phyloP scores from a whole-genome alignment of 495 filamentous ascomycete species.

The Ramalina intermedia region DNA sequence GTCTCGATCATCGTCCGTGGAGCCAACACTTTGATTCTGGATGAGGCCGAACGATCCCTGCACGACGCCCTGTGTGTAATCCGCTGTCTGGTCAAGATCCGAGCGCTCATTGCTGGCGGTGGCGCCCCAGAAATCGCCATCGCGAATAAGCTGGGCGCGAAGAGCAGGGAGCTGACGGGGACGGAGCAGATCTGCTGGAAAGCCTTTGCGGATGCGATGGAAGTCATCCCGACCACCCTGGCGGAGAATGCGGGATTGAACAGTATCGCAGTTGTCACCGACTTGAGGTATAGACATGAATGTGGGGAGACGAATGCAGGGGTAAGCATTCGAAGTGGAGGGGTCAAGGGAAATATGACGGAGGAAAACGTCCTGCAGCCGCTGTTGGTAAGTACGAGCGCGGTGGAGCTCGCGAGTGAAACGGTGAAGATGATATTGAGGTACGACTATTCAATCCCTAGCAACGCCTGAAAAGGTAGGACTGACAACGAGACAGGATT shows the following conservation, averaged over 20 bases:
- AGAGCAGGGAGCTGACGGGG: conserved; percentile 67
- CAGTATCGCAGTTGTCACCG: conserved; percentile 97
- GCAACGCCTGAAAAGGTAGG: not conserved
- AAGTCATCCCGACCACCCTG: conserved; percentile 91
- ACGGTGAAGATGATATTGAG: conserved; percentile 96
- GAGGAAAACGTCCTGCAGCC: conserved; percentile 98
- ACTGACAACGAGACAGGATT: conserved; percentile 36
- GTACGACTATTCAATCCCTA: not conserved
- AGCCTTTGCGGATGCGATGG: conserved; percentile 93
- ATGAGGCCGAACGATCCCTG: conserved; percentile 88
- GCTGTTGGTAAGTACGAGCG: conserved; percentile 87
- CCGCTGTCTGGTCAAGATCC: conserved; percentile 96
- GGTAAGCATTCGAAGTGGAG: conserved; percentile 91
- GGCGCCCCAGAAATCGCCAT: conserved; percentile 95
- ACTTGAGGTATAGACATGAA: conserved; percentile 83
- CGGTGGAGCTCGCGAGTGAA: conserved; percentile 90
- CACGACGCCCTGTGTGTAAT: conserved; percentile 98
- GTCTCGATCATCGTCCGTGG: conserved; percentile 88
- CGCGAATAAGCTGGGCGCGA: conserved; percentile 62
- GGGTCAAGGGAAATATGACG: conserved; percentile 85
- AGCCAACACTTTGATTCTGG: conserved; percentile 86
- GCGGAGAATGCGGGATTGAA: conserved; percentile 96
- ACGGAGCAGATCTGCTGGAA: conserved; percentile 98
- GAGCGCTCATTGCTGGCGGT: conserved; percentile 88
- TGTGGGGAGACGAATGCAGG: conserved; percentile 90